Evolutionary conservation across 176 grass and related monocot genomes (phyloP), one percentile per base, ranked within the genome.

Genomic region (Aegilops tauschii): DNA sequence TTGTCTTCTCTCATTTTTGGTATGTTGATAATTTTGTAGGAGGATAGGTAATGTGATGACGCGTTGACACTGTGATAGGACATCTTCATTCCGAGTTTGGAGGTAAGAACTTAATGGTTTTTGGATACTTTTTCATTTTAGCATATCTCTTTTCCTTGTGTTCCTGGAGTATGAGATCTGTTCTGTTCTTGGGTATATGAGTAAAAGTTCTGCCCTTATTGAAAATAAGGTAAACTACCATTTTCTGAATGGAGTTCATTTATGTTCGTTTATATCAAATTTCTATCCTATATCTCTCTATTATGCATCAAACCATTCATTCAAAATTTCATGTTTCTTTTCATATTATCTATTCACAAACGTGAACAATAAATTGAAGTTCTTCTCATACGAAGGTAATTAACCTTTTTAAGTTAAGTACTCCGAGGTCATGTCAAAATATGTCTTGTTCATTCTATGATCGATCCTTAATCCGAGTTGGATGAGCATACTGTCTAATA

Each of bases 71-170:
- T 21, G 4, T 69, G 17, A 77, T 8, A 27, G 3, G 20, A 54
- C 6, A 40, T 61, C 27, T 71, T 50, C 6, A 44, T 76, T 89
- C 45, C 4, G 12, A 85, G 34, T 68, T 67, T 44, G 4, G 61
- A 90, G 84, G 84, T 83, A 86, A 32, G 31, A 78, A 71, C 40
- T 20, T 29, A 31, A 73, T 44, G 67, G 14, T 73, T 42, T 73
- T 49, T 35, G 8, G 25, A 39, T 17, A 20, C 12, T 73, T 59
- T 6, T 83, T 20, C 21, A 8, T 16, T 14, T 77, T 69, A 2
- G 2, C 28, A 78, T 12, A 59, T 52, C 5, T 18, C 50, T 49
- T n/a, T 21, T 14, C 40, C 68, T 44, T 8, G 4, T 56, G 7
- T 14, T 76, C 12, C 3, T 69, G 0, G 3, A 13, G 1, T 78